phyloP scores from a whole-genome alignment of 768 basidiomycete genomes.

The Suillus discolor region DNA sequence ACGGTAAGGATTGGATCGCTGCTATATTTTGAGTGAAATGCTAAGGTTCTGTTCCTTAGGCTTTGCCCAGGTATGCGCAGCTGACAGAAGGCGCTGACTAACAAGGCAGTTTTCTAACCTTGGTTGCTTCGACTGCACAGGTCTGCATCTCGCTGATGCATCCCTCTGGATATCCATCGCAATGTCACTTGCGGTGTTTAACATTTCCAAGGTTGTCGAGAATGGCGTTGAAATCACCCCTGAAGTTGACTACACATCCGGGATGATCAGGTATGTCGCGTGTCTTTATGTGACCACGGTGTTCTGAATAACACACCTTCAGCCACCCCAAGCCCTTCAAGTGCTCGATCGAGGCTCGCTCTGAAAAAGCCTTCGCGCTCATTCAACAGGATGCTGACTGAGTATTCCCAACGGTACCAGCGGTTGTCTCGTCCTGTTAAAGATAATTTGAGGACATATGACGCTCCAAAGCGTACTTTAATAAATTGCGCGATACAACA shows the following conservation, averaged over 20 bases:
- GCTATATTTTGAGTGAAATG: neutral
- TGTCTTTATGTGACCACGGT: neutral
- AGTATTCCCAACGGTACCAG: slow-evolving; percentile 15
- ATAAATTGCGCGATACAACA: too few relatives aligned
- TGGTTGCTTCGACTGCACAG: slow-evolving; percentile 13
- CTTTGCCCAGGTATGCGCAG: slow-evolving; percentile 20
- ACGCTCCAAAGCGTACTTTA: too few relatives aligned
- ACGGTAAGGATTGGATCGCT: slow-evolving; percentile 17
- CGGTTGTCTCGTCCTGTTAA: too few relatives aligned
- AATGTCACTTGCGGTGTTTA: slow-evolving; percentile 47
- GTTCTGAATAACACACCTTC: slow-evolving; percentile 7
- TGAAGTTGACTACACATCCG: slow-evolving; percentile 42
- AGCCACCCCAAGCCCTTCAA: slow-evolving; percentile 68
- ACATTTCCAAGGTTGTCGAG: slow-evolving; percentile 43
- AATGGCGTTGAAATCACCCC: slow-evolving; percentile 47
- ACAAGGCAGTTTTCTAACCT: neutral
- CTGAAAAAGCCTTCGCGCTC: slow-evolving; percentile 53
- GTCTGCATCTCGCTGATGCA: slow-evolving; percentile 31
- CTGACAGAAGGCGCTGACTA: neutral
- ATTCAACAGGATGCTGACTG: slow-evolving; percentile 46
- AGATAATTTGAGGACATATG: too few relatives aligned
- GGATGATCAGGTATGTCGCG: slow-evolving; percentile 44
- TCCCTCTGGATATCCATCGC: slow-evolving; percentile 30
- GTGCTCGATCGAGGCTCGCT: slow-evolving; percentile 61
- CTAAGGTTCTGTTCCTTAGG: slow-evolving; percentile 2